phyloP scores from a whole-genome alignment of 1,284 basidiomycete genomes.

The Earliella scabrosa region DNA sequence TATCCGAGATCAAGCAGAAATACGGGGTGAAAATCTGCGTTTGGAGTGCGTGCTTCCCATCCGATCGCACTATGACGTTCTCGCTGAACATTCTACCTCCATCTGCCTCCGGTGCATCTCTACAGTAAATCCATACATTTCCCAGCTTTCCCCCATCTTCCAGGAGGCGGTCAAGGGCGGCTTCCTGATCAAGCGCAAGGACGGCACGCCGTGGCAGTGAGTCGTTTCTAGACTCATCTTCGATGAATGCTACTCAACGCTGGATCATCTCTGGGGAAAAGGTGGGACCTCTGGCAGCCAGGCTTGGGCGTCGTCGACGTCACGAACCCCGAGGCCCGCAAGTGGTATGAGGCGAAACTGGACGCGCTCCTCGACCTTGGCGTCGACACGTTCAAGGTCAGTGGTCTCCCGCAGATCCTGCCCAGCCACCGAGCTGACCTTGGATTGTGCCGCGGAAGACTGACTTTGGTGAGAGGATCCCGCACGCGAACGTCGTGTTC shows the following conservation, averaged over 20 bases:
- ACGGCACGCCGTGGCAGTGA: conserved; percentile 77
- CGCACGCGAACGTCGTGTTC: conserved; percentile 64
- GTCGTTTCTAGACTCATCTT: conserved; percentile 22
- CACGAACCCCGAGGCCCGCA: conserved; percentile 70
- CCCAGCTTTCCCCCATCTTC: conserved; percentile 72
- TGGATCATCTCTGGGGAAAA: conserved; percentile 23
- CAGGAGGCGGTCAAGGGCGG: conserved; percentile 67
- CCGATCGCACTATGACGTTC: background rate
- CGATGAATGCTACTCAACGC: background rate
- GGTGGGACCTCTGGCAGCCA: conserved; percentile 78
- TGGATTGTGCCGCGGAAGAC: conserved; percentile 43
- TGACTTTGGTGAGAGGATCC: conserved; percentile 74
- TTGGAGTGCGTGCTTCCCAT: conserved; percentile 57
- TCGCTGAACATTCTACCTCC: background rate
- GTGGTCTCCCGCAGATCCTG: conserved; percentile 1
- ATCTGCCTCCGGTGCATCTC: background rate
- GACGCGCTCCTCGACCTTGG: conserved; percentile 67
- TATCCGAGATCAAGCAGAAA: conserved; percentile 67
- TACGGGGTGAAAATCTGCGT: conserved; percentile 76
- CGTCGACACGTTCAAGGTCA: conserved; percentile 72
- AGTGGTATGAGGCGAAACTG: conserved; percentile 71
- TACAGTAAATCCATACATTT: conserved; percentile 70
- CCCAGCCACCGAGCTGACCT: background rate
- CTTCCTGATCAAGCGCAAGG: conserved; percentile 71
- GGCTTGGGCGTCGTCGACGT: conserved; percentile 72